These are phyloP conservation scores for Solanum hybrid DNA, from an alignment of 305 asterid species.

Conservation along the genomic window DNA sequence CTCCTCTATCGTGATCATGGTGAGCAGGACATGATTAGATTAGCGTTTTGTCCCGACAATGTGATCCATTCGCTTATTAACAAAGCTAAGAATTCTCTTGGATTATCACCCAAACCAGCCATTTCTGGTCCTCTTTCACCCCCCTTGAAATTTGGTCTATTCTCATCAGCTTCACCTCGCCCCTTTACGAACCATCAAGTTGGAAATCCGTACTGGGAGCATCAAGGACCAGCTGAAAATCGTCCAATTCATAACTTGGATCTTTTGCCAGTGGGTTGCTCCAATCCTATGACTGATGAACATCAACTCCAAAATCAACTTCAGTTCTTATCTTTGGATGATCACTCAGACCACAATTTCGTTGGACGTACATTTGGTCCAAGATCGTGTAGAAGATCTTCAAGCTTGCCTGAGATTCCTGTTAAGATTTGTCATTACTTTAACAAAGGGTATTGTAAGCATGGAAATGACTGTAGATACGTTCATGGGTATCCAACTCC, in stretches of 20 bases:
- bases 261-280: background rate
- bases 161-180: conserved; percentile 27
- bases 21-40: conserved; percentile 63
- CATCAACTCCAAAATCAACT: conserved; percentile 10
- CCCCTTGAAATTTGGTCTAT: conserved; percentile 26
- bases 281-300: background rate
- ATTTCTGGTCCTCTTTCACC: conserved; percentile 67
- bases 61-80: conserved; percentile 42
- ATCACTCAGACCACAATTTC: conserved; percentile 22
- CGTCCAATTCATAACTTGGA: conserved; percentile 7
- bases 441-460: conserved; percentile 75
- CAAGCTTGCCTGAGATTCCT: conserved; percentile 33
- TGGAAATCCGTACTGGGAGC: conserved; percentile 35
- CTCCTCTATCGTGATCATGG: conserved; percentile 43
- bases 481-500: conserved; percentile 40
- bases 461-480: conserved; percentile 71
- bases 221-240: conserved; percentile 22
- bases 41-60: conserved; percentile 71
- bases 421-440: conserved; percentile 67
- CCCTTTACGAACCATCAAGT: conserved; percentile 22
- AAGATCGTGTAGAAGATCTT: conserved; percentile 33
- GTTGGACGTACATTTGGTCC: conserved; percentile 29
- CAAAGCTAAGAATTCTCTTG: conserved; percentile 30
- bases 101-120: conserved; percentile 24
- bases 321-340: conserved; percentile 30